These are phyloP conservation scores for Trichophyton simii DNA, from an alignment of 2,329 filamentous ascomycete genomes.

Conservation along the genomic window DNA sequence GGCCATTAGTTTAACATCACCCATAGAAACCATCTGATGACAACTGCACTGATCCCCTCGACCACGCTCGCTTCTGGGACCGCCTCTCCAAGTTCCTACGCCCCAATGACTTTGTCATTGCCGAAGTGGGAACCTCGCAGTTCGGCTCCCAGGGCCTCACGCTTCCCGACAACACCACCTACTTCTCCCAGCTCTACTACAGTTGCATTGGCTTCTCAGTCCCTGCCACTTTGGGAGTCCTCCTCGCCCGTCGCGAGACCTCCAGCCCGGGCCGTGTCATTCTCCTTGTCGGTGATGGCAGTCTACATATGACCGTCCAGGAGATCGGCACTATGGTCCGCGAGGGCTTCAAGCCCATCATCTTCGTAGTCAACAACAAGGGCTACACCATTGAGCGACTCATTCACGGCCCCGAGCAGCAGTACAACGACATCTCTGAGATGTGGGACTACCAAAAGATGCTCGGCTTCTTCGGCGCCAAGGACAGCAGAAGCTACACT, in stretches of 20 bases:
- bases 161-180: conserved; percentile 15
- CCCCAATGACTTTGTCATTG: conserved; percentile 16
- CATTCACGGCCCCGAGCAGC: conserved; percentile 18
- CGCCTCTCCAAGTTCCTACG: conserved; percentile 10
- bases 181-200: conserved; percentile 17
- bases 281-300: conserved; percentile 19
- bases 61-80: conserved; percentile 12
- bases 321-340: conserved; percentile 19
- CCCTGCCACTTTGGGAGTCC: conserved; percentile 16
- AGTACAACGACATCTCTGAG: conserved; percentile 19
- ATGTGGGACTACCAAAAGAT: conserved; percentile 18
- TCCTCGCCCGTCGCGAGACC: conserved; percentile 16
- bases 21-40: conserved; percentile 4
- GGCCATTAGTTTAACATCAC: neutral
- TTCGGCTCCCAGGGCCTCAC: conserved; percentile 16
- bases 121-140: conserved; percentile 18
- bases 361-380: conserved; percentile 19
- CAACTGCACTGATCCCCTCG: conserved; percentile 9
- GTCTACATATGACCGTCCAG: conserved; percentile 20
- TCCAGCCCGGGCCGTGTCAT: conserved; percentile 15
- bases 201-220: conserved; percentile 19
- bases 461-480: conserved; percentile 17
- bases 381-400: conserved; percentile 20
- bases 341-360: conserved; percentile 16
- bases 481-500: conserved; percentile 9